Conservation (phyloP, 176 grass and related monocot species). For the Dactylis glomerata region DNA sequence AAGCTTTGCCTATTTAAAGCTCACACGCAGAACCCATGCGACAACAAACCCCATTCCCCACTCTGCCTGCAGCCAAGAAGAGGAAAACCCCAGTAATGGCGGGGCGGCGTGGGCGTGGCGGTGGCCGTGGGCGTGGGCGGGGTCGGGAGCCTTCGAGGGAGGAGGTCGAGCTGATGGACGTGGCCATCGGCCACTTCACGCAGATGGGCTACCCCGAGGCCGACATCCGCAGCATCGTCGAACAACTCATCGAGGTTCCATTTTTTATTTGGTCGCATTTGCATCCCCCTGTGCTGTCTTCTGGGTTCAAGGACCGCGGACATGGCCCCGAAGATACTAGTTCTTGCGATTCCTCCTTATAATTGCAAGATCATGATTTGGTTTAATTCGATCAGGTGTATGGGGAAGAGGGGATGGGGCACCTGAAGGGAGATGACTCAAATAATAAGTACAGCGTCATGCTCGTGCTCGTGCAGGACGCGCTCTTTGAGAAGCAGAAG, state of each 20-base stretch:
- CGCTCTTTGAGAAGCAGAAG: slow-evolving; percentile 27
- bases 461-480: slow-evolving; percentile 12
- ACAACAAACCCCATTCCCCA: background rate
- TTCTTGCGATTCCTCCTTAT: background rate
- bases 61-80: background rate
- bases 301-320: background rate
- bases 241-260: slow-evolving; percentile 6
- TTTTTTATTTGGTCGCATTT: background rate
- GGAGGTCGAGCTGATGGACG: background rate
- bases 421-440: background rate
- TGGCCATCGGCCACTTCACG: background rate
- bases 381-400: background rate
- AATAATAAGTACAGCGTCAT: too few relatives aligned
- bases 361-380: background rate
- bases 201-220: slow-evolving; percentile 12
- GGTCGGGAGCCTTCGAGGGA: background rate
- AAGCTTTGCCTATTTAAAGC: background rate
- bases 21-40: too few relatives aligned
- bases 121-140: background rate
- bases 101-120: background rate
- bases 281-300: background rate
- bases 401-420: background rate
- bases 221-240: background rate
- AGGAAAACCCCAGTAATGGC: background rate
- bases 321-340: background rate